Percentiles rank a stretch among this genome's conserved stretches.
Conservation (phyloP, 2,329 filamentous ascomycete species). For the Trichoderma hamatum region DNA sequence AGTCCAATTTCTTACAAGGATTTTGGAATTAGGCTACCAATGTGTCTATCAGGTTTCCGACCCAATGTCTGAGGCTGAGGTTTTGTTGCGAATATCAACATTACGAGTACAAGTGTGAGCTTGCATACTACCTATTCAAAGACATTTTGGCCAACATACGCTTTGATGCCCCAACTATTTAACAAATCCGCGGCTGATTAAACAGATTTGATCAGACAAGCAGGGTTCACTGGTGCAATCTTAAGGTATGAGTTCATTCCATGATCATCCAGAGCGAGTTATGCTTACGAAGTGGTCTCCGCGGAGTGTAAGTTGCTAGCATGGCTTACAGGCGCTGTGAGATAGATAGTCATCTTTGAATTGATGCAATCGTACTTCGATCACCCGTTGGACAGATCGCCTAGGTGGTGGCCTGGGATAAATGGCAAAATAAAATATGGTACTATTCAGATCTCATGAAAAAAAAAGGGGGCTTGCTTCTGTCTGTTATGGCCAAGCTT, state of each 20-base stretch:
- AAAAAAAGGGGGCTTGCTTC: no score
- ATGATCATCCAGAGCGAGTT: background rate
- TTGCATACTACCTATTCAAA: background rate
- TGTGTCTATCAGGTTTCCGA: background rate
- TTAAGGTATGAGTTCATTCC: background rate
- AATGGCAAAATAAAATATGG: no score
- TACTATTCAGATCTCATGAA: no score
- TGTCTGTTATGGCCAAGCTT: no score
- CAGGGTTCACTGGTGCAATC: background rate
- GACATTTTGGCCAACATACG: background rate
- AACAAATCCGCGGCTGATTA: background rate
- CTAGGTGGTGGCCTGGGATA: no score
- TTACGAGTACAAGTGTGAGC: background rate
- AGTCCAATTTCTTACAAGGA: no score
- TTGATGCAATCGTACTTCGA: no score
- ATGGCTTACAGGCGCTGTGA: background rate
- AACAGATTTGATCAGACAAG: background rate
- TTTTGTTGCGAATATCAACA: background rate
- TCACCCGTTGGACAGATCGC: no score
- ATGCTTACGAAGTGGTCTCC: background rate
- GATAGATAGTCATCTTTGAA: no score
- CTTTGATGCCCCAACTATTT: background rate
- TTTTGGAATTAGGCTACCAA: no score
- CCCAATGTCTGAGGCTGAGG: background rate
- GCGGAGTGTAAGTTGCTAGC: background rate